A percentile compares a stretch with the other conserved stretches of the same genome.
Conservation (phyloP, 768 basidiomycete species). For the Leccinellum albellum region DNA sequence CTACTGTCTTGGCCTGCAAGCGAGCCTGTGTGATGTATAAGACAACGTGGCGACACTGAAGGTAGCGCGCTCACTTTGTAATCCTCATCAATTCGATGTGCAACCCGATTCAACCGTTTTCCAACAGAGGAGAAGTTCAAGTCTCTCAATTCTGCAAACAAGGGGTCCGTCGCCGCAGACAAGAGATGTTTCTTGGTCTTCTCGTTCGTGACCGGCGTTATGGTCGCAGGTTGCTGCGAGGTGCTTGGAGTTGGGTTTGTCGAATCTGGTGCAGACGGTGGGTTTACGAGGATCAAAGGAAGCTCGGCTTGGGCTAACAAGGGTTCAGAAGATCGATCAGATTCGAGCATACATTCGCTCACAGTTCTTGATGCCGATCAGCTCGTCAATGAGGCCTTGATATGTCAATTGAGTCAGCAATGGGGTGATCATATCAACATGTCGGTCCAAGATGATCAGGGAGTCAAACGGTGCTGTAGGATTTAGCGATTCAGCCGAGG, state of each 20-base stretch:
- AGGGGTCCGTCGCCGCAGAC: constrained; percentile 69
- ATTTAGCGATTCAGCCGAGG: constrained; percentile 39
- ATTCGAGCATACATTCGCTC: constrained; percentile 24
- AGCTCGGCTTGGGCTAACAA: constrained; percentile 71
- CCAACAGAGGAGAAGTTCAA: constrained; percentile 91
- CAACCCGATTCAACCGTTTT: constrained; percentile 72
- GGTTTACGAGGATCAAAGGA: constrained; percentile 64
- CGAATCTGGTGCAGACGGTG: constrained; percentile 45
- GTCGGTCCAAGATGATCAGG: constrained; percentile 84
- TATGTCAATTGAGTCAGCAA: constrained; percentile 95
- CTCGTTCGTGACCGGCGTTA: constrained; percentile 60
- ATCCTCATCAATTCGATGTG: constrained; percentile 83
- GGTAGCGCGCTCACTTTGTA: constrained; percentile 61
- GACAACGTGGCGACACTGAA: not conserved
- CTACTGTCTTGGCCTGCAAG: constrained; percentile 84
- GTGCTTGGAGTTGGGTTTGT: constrained; percentile 31
- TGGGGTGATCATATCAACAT: constrained; percentile 93
- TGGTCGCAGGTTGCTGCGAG: constrained; percentile 41
- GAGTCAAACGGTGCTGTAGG: constrained; percentile 71
- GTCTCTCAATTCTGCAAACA: constrained; percentile 83
- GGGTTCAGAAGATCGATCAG: not conserved
- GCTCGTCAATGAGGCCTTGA: constrained; percentile 91
- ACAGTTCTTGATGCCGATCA: constrained; percentile 89
- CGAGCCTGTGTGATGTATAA: constrained; percentile 50
- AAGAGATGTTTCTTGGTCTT: constrained; percentile 89